Evolutionary conservation across 129 eudicot species (phyloP), one percentile per base, ranked within the genome.

Genomic region (Erigeron canadensis): DNA sequence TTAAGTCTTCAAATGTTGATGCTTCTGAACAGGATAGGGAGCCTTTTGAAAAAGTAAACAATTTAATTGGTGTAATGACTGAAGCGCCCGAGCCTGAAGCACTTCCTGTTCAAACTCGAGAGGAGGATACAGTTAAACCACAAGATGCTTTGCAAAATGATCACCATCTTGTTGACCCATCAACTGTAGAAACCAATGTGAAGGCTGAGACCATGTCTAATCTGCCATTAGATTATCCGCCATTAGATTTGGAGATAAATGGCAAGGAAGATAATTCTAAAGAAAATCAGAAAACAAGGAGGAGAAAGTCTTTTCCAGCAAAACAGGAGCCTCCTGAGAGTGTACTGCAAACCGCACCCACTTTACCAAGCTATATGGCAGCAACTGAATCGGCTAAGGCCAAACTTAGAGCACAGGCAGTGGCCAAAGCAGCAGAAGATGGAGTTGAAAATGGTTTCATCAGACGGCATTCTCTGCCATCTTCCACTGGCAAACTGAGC

Each of bases 311-410:
- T 55, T 81, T 83, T 43, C 91, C 97, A 7, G 81, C 72, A 34
- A 90, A 87, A 78, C 89, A 78, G 46, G 95, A 90, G 57, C 62
- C 11, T 79, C 48, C 84, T 4, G 95, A 88, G 83, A 84, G 82
- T 64, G 82, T 80, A 50, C 73, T 84, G 15, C 86, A 78, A 82
- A 88, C 78, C 57, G 64, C 85, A 5, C 87, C 88, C 10, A 75
- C 84, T 18, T 65, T 91, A 84, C 97, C 97, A 37, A 91, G 97
- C 65, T 91, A 91, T 77, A 91, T 91, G 97, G 86, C 88, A 15
- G 97, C 97, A 10, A 91, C 97, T 61, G 80, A 82, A 75, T 88
- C 97, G 41, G 96, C 90, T 8, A 91, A 91, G 80, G 97, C 97
- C 37, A 91, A 88, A 80, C 93, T 91, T 56, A 88, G 93, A 65